Evolutionary conservation across 164 flowering plant species (phyloP), one percentile per base, ranked within the genome.

Genomic region (Vitis rupestris): DNA sequence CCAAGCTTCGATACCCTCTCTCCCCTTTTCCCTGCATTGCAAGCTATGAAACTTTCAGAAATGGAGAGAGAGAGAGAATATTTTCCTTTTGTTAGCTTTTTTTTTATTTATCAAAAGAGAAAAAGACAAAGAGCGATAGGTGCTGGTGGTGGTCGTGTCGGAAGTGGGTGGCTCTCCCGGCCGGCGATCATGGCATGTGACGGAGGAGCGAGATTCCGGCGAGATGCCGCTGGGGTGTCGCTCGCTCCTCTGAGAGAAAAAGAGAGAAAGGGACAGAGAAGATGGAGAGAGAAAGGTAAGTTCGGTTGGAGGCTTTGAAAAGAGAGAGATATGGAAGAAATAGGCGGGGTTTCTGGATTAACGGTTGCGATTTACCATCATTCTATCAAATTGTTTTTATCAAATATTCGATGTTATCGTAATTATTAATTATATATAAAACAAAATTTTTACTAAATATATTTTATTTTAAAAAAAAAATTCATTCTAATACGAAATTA

Each of bases 11-110:
- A 61, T 61, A 37, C 49, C 50, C 65, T 54, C 17, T 69, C 19
- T 13, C n/a, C 66, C 37, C 61, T 62, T 56, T 65, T 55, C 66
- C 68, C 74, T 70, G 72, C 69, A 74, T 74, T 74, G 63, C 78
- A 61, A 70, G 57, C 63, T 30, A 66, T 27, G 55, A 64, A 31
- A 16, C 50, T 13, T n/a, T 37, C 65, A 56, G 27, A 56, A n/a
- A 53, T 14, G n/a, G 56, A 29, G 16, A 48, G 17, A 63, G 31
- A 55, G 59, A 71, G 23, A 51, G 66, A 65, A 65, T 72, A 72
- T 65, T 66, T 65, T 55, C 57, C 37, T 53, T 55, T 55, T 63
- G 50, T 65, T 73, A 29, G 44, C 56, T 50, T 63, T 47, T 9
- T 65, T 72, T 55, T 67, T 54, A 54, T 37, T 37, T 37, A 37